Percentiles rank a stretch among this genome's conserved stretches.
These are phyloP conservation scores for Mycena kentingensis DNA, from an alignment of 768 basidiomycete species.

Conservation along the genomic window DNA sequence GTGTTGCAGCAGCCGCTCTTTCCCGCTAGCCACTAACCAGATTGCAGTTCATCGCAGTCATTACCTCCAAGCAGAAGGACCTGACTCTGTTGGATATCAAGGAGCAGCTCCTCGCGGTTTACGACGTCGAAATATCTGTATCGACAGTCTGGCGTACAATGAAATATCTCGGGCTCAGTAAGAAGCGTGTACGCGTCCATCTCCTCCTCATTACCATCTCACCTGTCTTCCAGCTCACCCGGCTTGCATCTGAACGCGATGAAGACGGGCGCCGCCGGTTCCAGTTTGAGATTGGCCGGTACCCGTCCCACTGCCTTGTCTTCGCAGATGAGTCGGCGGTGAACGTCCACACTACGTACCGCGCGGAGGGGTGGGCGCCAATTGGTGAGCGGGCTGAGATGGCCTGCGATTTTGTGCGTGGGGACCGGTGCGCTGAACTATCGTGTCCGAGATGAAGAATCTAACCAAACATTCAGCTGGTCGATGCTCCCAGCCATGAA, in stretches of 20 bases:
- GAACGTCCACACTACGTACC: slow-evolving; percentile 12
- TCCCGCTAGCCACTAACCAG: neutral
- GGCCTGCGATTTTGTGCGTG: slow-evolving; percentile 7
- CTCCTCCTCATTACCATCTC: too few species aligned
- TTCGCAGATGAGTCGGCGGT: slow-evolving; percentile 16
- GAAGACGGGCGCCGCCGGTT: neutral
- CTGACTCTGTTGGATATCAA: neutral
- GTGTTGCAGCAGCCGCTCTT: neutral
- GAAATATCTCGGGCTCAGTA: neutral
- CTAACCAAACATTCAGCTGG: too few species aligned
- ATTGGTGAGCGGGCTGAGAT: too few species aligned
- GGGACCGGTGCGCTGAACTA: slow-evolving; percentile 6
- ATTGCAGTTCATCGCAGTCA: neutral
- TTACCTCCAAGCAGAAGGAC: neutral
- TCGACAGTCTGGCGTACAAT: neutral
- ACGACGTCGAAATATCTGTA: neutral
- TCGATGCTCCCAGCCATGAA: slow-evolving; percentile 22
- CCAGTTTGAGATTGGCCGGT: slow-evolving; percentile 7
- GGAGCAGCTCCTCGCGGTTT: neutral
- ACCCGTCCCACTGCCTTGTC: slow-evolving; percentile 16
- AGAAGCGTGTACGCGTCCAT: neutral
- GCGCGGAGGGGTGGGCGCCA: slow-evolving; percentile 11
- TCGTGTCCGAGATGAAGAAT: too few species aligned
- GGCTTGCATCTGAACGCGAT: neutral
- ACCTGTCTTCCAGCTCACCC: too few species aligned